Conservation (phyloP, 805 yeast species). For the Candida maesae region DNA sequence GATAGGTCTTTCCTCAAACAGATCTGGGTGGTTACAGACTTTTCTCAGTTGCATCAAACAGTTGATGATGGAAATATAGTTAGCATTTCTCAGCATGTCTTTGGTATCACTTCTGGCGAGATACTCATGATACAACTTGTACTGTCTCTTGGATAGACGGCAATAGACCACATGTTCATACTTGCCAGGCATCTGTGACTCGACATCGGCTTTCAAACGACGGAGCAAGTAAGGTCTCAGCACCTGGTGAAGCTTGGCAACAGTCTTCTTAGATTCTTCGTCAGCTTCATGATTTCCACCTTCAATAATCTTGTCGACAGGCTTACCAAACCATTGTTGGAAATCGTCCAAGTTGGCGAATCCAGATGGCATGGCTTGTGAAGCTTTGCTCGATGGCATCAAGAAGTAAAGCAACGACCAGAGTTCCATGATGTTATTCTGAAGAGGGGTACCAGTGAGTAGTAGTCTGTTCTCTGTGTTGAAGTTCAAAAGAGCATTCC, state of each 20-base stretch:
- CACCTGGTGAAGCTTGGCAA: constrained; percentile 86
- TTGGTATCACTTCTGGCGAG: constrained; percentile 95
- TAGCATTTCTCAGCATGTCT: constrained; percentile 91
- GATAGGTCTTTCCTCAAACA: constrained; percentile 94
- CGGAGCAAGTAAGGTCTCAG: constrained; percentile 88
- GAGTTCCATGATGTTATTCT: constrained; percentile 88
- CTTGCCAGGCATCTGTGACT: constrained; percentile 98
- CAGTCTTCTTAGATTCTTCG: constrained; percentile 79
- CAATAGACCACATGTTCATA: constrained; percentile 94
- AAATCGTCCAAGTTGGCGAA: constrained; percentile 95
- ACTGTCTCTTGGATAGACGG: constrained; percentile 85
- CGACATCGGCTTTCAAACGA: constrained; percentile 93
- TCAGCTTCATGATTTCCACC: constrained; percentile 56
- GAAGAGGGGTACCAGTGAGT: constrained; percentile 95
- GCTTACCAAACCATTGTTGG: constrained; percentile 98
- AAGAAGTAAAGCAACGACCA: constrained; percentile 94
- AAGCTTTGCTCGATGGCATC: constrained; percentile 84
- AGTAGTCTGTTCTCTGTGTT: constrained; percentile 85
- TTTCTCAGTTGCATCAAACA: constrained; percentile 97
- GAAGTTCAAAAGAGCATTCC: constrained; percentile 94
- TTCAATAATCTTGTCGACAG: constrained; percentile 90
- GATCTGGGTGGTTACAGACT: constrained; percentile 94
- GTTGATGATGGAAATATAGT: constrained; percentile 89
- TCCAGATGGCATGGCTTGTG: constrained; percentile 77
- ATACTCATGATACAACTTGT: constrained; percentile 91